phyloP scores from a whole-genome alignment of 805 yeast genomes.

The Ogataea degrootiae region DNA sequence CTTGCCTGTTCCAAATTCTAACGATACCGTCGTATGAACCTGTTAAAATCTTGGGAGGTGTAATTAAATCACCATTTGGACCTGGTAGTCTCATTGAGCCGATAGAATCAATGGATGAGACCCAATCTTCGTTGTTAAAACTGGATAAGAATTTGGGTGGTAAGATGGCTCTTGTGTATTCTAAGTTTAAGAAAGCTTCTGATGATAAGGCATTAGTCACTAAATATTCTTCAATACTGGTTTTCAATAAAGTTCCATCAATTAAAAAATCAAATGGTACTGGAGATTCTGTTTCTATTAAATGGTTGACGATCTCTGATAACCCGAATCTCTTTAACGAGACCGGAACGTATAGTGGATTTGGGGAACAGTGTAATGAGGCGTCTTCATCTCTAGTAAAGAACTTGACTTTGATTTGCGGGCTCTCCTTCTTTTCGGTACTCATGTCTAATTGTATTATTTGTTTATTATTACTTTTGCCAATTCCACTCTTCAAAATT shows the following conservation, averaged over 20 bases:
- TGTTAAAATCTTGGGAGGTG: conserved; percentile 61
- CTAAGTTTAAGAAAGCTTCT: conserved; percentile 75
- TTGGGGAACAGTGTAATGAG: conserved; percentile 64
- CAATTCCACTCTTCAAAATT: neutral
- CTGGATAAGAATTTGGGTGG: conserved; percentile 93
- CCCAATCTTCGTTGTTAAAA: conserved; percentile 93
- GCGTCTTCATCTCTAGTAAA: conserved; percentile 83
- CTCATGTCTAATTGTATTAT: conserved; percentile 6
- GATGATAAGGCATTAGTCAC: conserved; percentile 71
- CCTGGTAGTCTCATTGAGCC: conserved; percentile 29
- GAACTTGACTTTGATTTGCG: conserved; percentile 72
- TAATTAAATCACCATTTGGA: conserved; percentile 21
- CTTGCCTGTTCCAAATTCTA: conserved; percentile 79
- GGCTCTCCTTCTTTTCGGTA: conserved; percentile 2
- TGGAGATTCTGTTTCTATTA: conserved; percentile 57
- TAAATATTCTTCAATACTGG: conserved; percentile 76
- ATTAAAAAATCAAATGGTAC: conserved; percentile 91
- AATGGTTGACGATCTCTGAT: conserved; percentile 92
- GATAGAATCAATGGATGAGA: conserved; percentile 62
- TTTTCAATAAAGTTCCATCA: conserved; percentile 75
- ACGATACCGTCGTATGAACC: conserved; percentile 96
- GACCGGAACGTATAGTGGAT: conserved; percentile 85
- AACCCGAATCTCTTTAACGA: conserved; percentile 84
- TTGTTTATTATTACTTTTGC: neutral
- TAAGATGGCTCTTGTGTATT: conserved; percentile 85